Conservation (phyloP, 768 basidiomycete species). For the Auriscalpium vulgare region DNA sequence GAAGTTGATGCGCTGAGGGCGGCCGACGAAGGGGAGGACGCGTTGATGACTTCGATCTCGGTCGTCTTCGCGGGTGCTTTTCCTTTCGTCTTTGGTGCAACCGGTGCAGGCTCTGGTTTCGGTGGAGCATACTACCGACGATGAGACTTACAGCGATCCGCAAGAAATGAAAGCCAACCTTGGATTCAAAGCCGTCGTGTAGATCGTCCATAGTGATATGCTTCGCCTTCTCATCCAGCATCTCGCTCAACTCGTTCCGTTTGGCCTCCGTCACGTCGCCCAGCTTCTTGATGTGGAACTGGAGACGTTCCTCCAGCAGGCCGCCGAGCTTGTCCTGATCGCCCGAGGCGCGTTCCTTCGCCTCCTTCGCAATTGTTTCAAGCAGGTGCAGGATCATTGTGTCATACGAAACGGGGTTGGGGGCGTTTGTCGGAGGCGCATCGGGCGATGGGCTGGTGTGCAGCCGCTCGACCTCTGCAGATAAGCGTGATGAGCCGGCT, state of each 20-base stretch:
- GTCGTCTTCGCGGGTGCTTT: conserved; percentile 39
- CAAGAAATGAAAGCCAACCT: conserved; percentile 31
- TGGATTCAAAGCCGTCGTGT: conserved; percentile 78
- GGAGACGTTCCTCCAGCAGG: conserved; percentile 52
- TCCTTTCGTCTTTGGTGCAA: conserved; percentile 37
- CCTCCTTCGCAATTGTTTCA: conserved; percentile 58
- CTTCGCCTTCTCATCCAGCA: conserved; percentile 73
- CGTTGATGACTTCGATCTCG: conserved; percentile 69
- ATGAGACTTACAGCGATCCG: no score
- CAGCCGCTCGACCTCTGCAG: conserved; percentile 62
- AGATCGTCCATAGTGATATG: conserved; percentile 95
- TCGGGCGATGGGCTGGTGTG: conserved; percentile 69
- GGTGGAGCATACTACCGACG: conserved; percentile 61
- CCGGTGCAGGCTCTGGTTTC: conserved; percentile 58
- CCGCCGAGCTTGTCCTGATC: conserved; percentile 49
- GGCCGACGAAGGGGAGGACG: conserved; percentile 9
- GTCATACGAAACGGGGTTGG: conserved; percentile 81
- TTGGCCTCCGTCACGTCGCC: conserved; percentile 55
- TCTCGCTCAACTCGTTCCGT: conserved; percentile 50
- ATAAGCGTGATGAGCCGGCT: conserved; percentile 51
- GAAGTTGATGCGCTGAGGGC: conserved; percentile 10
- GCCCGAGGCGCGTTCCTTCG: conserved; percentile 50
- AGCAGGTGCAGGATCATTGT: conserved; percentile 81
- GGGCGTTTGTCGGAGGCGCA: conserved; percentile 64
- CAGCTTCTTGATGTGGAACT: conserved; percentile 59